These are phyloP conservation scores for Aspergillus carbonarius DNA, from an alignment of 2,329 filamentous ascomycete species.

Conservation along the genomic window DNA sequence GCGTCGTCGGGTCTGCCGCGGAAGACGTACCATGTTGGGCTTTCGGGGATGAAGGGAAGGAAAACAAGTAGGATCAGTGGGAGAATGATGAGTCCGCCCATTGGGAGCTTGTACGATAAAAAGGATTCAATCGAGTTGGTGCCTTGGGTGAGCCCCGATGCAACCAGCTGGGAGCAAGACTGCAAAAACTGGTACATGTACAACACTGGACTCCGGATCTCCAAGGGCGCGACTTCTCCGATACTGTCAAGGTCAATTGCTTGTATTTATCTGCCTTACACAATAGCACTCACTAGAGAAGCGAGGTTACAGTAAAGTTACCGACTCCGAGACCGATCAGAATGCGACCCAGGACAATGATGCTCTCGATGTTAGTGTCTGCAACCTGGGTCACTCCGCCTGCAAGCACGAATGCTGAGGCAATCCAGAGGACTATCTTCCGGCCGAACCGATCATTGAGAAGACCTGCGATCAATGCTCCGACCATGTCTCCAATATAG, in stretches of 20 bases:
- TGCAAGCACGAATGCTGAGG: constrained; percentile 33
- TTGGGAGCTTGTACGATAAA: constrained; percentile 29
- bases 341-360: constrained; percentile 30
- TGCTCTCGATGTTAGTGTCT: constrained; percentile 18
- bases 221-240: constrained; percentile 30
- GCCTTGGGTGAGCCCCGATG: constrained; percentile 30
- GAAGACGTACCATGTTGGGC: constrained; percentile 33
- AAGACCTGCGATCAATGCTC: constrained; percentile 36
- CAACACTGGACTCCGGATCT: constrained; percentile 28
- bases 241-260: constrained; percentile 14
- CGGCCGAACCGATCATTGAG: constrained; percentile 41
- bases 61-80: constrained; percentile 24
- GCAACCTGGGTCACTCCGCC: constrained; percentile 30
- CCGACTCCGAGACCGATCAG: constrained; percentile 32
- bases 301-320: constrained; percentile 32
- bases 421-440: constrained; percentile 36
- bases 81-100: constrained; percentile 27
- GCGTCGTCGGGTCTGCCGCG: constrained; percentile 30
- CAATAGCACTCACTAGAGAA: constrained; percentile 20
- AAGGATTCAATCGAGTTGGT: constrained; percentile 24
- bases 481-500: constrained; percentile 42
- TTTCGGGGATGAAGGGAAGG: constrained; percentile 28
- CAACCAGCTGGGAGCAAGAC: constrained; percentile 30
- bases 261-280: background rate
- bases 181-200: constrained; percentile 34